phyloP scores from a whole-genome alignment of 2,329 filamentous ascomycete species.

The Graphiopsis chlorocephala region DNA sequence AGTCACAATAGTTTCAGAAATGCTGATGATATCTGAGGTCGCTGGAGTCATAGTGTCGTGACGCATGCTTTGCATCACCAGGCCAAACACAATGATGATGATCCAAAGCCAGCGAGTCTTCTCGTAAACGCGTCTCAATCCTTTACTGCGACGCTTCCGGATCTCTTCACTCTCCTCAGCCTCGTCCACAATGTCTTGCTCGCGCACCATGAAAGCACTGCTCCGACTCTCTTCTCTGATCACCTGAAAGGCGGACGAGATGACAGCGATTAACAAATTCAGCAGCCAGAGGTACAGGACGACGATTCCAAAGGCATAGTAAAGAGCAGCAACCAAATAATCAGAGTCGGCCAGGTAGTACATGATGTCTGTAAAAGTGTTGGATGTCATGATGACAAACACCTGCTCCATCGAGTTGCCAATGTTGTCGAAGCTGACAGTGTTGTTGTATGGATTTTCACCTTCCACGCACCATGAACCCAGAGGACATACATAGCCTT shows the following conservation, averaged over 20 bases:
- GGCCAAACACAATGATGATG: constrained; percentile 70
- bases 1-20: constrained; percentile 73
- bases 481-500: constrained; percentile 84
- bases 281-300: constrained; percentile 96
- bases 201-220: constrained; percentile 83
- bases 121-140: constrained; percentile 69
- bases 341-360: constrained; percentile 92
- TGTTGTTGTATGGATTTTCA: constrained; percentile 75
- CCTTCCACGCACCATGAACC: constrained; percentile 81
- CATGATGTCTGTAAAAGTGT: constrained; percentile 92
- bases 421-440: constrained; percentile 94
- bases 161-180: constrained; percentile 38
- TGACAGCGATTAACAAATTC: constrained; percentile 91
- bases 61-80: constrained; percentile 74
- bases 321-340: constrained; percentile 81
- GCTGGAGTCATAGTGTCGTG: constrained; percentile 70
- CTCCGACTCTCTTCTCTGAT: constrained; percentile 94
- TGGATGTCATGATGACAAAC: constrained; percentile 97
- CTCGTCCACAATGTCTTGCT: constrained; percentile 46
- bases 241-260: constrained; percentile 96
- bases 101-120: constrained; percentile 78
- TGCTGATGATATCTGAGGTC: constrained; percentile 64
- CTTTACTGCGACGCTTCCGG: constrained; percentile 42
- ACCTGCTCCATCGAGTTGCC: constrained; percentile 87
- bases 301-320: constrained; percentile 69